A percentile compares a stretch with the other conserved stretches of the same genome.
Evolutionary conservation across 1,284 basidiomycete species (phyloP).

Genomic region (Fomes fomentarius): DNA sequence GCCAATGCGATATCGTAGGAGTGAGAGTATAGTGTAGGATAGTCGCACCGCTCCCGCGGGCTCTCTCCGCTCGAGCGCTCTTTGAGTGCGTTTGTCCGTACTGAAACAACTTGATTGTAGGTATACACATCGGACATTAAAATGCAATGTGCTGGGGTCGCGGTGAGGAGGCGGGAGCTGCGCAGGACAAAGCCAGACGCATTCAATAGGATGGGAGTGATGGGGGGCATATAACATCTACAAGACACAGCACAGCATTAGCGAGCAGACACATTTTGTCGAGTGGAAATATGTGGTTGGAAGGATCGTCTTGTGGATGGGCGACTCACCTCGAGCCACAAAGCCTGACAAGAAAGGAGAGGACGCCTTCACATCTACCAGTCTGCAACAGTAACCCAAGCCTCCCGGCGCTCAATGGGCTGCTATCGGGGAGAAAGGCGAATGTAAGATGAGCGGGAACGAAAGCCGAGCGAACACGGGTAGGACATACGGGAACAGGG

Average conservation of each 20-base stretch:
- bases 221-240: too few relatives aligned
- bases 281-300: too few relatives aligned
- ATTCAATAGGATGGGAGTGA: too few relatives aligned
- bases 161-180: neutral
- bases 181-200: neutral
- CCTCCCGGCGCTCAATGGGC: constrained; percentile 20
- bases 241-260: too few relatives aligned
- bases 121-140: constrained; percentile 13
- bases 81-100: constrained; percentile 7
- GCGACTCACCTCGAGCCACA: constrained; percentile 1
- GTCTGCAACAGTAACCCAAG: constrained; percentile 24
- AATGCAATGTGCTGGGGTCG: constrained; percentile 7
- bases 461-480: too few relatives aligned
- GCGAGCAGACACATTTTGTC: too few relatives aligned
- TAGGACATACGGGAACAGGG: constrained; percentile 15
- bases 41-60: too few relatives aligned
- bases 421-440: neutral
- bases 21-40: neutral
- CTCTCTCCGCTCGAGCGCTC: neutral
- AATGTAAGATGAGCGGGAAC: neutral
- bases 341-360: constrained; percentile 1
- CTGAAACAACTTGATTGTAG: constrained; percentile 15
- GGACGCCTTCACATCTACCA: constrained; percentile 12
- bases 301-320: neutral
- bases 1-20: neutral